Percentiles rank a stretch among this genome's conserved stretches.
Evolutionary conservation across 768 basidiomycete genomes (phyloP).

Genomic region (Suillus brevipes): DNA sequence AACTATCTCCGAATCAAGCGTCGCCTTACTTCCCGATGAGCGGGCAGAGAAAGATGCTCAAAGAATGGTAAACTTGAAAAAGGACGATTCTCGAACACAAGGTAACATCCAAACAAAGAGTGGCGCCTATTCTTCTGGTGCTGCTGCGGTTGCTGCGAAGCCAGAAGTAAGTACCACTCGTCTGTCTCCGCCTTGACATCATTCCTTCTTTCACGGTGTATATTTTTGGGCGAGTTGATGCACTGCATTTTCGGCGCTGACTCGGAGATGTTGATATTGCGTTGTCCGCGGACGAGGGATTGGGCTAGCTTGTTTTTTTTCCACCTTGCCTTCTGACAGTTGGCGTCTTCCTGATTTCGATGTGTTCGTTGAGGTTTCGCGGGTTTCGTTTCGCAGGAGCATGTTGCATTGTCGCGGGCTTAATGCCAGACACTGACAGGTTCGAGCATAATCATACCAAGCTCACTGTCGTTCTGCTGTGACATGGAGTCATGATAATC

Average conservation of each 20-base stretch:
- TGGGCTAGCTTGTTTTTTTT: background rate
- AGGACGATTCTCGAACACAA: constrained; percentile 14
- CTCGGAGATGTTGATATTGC: background rate
- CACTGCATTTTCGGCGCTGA: background rate
- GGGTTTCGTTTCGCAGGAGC: background rate
- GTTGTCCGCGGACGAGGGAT: background rate
- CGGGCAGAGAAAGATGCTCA: constrained; percentile 21
- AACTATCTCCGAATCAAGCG: constrained; percentile 41
- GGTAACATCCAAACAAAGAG: constrained; percentile 10
- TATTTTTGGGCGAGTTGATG: background rate
- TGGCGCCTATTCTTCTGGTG: constrained; percentile 3
- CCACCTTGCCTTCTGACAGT: background rate
- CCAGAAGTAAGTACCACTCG: constrained; percentile 1
- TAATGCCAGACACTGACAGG: background rate
- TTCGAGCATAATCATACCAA: background rate
- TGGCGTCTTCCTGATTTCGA: background rate
- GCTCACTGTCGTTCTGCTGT: background rate
- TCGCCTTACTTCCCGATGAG: constrained; percentile 53
- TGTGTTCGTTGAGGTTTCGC: background rate
- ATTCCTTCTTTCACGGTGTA: no score
- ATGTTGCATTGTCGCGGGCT: background rate
- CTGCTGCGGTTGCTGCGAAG: constrained; percentile 8
- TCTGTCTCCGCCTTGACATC: background rate
- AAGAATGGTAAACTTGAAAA: background rate
- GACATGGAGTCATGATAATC: background rate